These are phyloP conservation scores for Amylostereum areolatum DNA, from an alignment of 1,284 basidiomycete genomes.

Conservation along the genomic window DNA sequence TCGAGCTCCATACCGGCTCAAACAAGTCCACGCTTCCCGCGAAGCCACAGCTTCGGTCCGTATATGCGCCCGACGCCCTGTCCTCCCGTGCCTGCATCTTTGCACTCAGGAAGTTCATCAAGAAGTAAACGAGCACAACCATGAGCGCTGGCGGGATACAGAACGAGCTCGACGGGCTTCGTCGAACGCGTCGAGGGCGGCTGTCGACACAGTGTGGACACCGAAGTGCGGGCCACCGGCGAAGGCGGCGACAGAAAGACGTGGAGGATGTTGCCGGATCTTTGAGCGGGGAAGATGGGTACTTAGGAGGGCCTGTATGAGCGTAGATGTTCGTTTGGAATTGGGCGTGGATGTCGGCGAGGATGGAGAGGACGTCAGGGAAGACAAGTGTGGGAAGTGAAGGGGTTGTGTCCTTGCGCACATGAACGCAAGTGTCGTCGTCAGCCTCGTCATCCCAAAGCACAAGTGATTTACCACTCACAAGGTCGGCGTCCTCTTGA, in stretches of 20 bases:
- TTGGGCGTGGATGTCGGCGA: constrained; percentile 18
- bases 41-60: constrained; percentile 15
- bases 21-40: constrained; percentile 16
- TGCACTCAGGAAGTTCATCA: constrained; percentile 19
- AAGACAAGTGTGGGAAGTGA: background rate
- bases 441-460: no score
- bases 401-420: constrained; percentile 16
- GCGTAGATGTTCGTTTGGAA: constrained; percentile 27
- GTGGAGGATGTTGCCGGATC: constrained; percentile 22
- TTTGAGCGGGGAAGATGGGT: constrained; percentile 19
- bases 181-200: constrained; percentile 23
- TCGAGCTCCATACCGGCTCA: no score
- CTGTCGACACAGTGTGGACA: constrained; percentile 23
- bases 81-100: constrained; percentile 3
- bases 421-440: no score
- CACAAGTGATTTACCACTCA: no score
- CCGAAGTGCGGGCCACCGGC: constrained; percentile 13
- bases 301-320: constrained; percentile 26
- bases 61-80: constrained; percentile 13
- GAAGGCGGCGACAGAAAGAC: constrained; percentile 16
- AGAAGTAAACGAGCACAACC: constrained; percentile 25
- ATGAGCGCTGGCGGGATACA: constrained; percentile 20
- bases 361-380: constrained; percentile 4
- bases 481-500: no score
- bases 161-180: constrained; percentile 21